Base-by-base conservation (phyloP, 2,329 filamentous ascomycete genomes). In the Neoascochyta sp. region DNA sequence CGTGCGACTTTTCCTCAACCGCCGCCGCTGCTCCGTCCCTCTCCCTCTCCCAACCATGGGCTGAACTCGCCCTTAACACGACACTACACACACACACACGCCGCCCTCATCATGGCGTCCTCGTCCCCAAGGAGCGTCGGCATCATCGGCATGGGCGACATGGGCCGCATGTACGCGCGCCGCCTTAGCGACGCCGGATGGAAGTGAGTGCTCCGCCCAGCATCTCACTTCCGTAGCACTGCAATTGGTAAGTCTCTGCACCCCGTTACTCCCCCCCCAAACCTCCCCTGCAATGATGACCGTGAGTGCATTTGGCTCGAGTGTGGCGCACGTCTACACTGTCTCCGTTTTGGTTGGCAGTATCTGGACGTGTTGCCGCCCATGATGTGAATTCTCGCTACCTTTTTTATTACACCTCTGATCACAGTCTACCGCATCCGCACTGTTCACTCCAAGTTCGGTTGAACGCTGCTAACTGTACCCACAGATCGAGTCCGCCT, bases 251-350 rank as follows among this genome's bases (percentile, higher is more conserved):
- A 52, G 52, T 56, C 35, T 23, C 27, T 26, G 32, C 43, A 27
- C 26, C 36, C 29, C 28, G 34, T 32, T 23, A 31, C 29, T 28
- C 37, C 34, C 24, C 32, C 33, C 27, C 29, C 22, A 34, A n/a
- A n/a, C n/a, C 27, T 29, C 16, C 35, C 17, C 43, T 53, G 65
- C 64, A 63, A 88, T 93, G 90, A 96, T 96, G 90, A 96, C 90
- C 87, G 55, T 90, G 90, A 96, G 90, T 89, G 90, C 90, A 96
- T 96, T 96, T 96, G 90, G 90, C 90, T 96, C 87, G 90, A 96
- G 90, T 76, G 94, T 88, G 79, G 80, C 72, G 67, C 70, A 73
- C 70, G 68, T 70, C 66, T 56, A 66, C 71, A 71, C 72, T 72
- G 67, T 70, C 67, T 73, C 82, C 84, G 80, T 95, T 83, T 76